These are phyloP conservation scores for Wickerhamiella nectarea DNA, from an alignment of 805 yeast genomes.

Conservation along the genomic window DNA sequence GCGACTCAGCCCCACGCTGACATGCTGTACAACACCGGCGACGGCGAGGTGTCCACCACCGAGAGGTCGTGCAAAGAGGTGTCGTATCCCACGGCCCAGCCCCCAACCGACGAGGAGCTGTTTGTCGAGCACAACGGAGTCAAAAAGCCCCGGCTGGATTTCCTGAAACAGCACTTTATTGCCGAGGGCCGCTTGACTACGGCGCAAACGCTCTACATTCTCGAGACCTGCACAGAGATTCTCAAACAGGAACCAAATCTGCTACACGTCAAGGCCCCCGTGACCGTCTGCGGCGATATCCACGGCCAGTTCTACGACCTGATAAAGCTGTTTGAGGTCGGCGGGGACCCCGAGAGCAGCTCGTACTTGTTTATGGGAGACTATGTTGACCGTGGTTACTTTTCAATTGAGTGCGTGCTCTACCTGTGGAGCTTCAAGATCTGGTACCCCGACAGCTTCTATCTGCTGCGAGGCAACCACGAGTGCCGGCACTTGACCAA, in stretches of 20 bases:
- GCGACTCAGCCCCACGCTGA: not conserved
- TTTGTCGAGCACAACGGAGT: constrained; percentile 39
- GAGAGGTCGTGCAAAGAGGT: constrained; percentile 48
- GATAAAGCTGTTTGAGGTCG: constrained; percentile 81
- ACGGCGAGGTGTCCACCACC: constrained; percentile 44
- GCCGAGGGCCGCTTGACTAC: constrained; percentile 69
- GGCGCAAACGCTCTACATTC: constrained; percentile 54
- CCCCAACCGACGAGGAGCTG: constrained; percentile 56
- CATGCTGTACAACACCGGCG: constrained; percentile 21
- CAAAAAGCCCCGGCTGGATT: constrained; percentile 50
- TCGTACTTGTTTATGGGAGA: constrained; percentile 81
- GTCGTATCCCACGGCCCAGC: constrained; percentile 47
- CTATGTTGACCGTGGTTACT: constrained; percentile 89
- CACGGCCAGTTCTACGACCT: constrained; percentile 92
- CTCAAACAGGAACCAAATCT: constrained; percentile 65
- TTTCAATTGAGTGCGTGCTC: constrained; percentile 58
- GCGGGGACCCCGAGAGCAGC: constrained; percentile 72
- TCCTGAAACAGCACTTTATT: constrained; percentile 58
- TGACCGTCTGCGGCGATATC: constrained; percentile 93
- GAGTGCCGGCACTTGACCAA: constrained; percentile 88
- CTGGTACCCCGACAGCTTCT: constrained; percentile 57
- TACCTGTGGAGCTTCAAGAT: constrained; percentile 69
- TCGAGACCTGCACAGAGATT: constrained; percentile 48
- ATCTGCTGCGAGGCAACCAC: constrained; percentile 86
- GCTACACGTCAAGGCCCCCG: constrained; percentile 75